These are phyloP conservation scores for Fusarium bulbicola DNA, from an alignment of 2,329 filamentous ascomycete species.

Conservation along the genomic window DNA sequence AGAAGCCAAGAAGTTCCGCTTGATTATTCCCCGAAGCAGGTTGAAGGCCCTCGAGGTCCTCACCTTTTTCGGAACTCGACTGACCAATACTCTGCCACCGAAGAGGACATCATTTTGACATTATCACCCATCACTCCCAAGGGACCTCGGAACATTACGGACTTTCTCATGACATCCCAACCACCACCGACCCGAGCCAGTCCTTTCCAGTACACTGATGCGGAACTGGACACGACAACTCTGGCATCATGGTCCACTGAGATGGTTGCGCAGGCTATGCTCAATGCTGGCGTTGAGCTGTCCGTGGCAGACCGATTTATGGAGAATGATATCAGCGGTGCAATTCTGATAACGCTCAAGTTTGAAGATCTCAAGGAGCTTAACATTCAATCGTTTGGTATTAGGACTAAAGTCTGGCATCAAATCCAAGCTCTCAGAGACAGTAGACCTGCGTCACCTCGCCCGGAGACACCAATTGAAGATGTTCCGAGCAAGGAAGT, in stretches of 20 bases:
- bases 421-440: conserved; percentile 77
- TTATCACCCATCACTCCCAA: conserved; percentile 80
- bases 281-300: conserved; percentile 80
- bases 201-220: conserved; percentile 65
- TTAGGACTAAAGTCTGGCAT: conserved; percentile 81
- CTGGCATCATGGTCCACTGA: conserved; percentile 76
- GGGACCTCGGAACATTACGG: conserved; percentile 53
- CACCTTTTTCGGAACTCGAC: conserved; percentile 81
- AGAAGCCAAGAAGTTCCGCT: conserved; percentile 69
- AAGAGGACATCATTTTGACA: conserved; percentile 66
- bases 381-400: conserved; percentile 82
- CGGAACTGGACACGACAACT: conserved; percentile 65
- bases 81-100: conserved; percentile 49
- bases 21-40: conserved; percentile 68
- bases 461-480: conserved; percentile 68
- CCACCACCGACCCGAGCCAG: conserved; percentile 52
- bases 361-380: conserved; percentile 88
- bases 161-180: conserved; percentile 39
- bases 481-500: conserved; percentile 64
- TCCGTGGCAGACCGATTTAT: conserved; percentile 84
- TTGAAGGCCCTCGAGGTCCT: conserved; percentile 84
- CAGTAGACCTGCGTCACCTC: conserved; percentile 59
- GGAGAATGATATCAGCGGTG: conserved; percentile 90
- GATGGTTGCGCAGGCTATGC: conserved; percentile 88
- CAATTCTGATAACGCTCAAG: conserved; percentile 88